These are phyloP conservation scores for Beauveria pseudobassiana DNA, from an alignment of 2,329 filamentous ascomycete species.

Conservation along the genomic window DNA sequence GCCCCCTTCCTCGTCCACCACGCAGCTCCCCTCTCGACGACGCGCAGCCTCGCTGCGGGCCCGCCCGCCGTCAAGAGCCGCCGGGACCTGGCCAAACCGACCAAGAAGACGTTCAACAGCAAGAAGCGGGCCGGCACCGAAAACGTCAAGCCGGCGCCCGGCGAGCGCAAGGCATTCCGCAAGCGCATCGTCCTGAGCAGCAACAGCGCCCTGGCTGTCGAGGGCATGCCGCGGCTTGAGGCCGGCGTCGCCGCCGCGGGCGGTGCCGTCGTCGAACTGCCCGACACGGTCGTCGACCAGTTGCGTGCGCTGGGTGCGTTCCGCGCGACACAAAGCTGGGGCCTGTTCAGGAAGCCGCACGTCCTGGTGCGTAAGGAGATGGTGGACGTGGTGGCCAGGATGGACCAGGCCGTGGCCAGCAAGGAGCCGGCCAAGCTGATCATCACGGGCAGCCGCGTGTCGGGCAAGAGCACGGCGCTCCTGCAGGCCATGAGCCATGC, in stretches of 20 bases:
- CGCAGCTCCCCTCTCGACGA: slow-evolving; percentile 35
- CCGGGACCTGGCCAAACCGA: slow-evolving; percentile 29
- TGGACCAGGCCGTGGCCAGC: slow-evolving; percentile 46
- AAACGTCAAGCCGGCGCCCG: slow-evolving; percentile 52
- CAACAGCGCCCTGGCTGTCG: slow-evolving; percentile 78
- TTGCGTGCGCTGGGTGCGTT: slow-evolving; percentile 83
- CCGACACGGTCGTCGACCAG: slow-evolving; percentile 65
- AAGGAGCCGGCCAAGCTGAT: slow-evolving; percentile 57
- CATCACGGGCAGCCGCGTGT: slow-evolving; percentile 62
- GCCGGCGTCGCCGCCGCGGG: slow-evolving; percentile 44
- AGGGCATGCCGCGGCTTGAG: slow-evolving; percentile 56
- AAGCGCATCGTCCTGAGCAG: slow-evolving; percentile 91
- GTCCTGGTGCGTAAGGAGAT: slow-evolving; percentile 72
- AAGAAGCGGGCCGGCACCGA: slow-evolving; percentile 41
- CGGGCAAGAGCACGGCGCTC: slow-evolving; percentile 82
- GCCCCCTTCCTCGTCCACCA: slow-evolving; percentile 18
- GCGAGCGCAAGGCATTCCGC: slow-evolving; percentile 79
- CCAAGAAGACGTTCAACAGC: slow-evolving; percentile 36
- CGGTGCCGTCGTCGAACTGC: slow-evolving; percentile 62
- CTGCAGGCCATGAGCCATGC: slow-evolving; percentile 79
- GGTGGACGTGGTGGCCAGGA: slow-evolving; percentile 57
- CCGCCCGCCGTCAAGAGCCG: slow-evolving; percentile 25
- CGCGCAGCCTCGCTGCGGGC: slow-evolving; percentile 20
- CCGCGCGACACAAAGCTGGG: slow-evolving; percentile 84
- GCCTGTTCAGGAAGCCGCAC: slow-evolving; percentile 74